These are phyloP conservation scores for Aspergillus egyptiacus DNA, from an alignment of 495 filamentous ascomycete species.

Conservation along the genomic window DNA sequence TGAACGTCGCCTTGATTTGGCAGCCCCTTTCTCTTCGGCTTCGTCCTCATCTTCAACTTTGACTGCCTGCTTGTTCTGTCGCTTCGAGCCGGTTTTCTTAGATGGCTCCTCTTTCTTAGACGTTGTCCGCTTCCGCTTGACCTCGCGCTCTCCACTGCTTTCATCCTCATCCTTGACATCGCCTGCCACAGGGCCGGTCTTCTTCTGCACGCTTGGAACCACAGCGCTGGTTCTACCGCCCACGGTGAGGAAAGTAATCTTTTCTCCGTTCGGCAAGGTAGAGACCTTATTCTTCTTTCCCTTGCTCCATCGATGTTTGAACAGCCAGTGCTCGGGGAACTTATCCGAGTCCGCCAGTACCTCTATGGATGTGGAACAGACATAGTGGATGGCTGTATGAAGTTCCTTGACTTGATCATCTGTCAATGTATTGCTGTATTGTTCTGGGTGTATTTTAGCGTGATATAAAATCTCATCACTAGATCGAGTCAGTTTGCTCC, in stretches of 20 bases:
- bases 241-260: conserved; percentile 76
- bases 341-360: conserved; percentile 71
- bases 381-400: conserved; percentile 65
- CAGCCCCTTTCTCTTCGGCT: not conserved
- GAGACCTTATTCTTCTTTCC: conserved; percentile 67
- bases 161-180: conserved; percentile 26
- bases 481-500: conserved; percentile 13
- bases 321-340: conserved; percentile 88
- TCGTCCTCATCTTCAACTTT: conserved; percentile 22
- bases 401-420: conserved; percentile 65
- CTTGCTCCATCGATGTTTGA: conserved; percentile 86
- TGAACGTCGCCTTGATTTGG: conserved; percentile 32
- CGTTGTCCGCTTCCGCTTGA: conserved; percentile 35
- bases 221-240: conserved; percentile 85
- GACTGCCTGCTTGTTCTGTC: conserved; percentile 17
- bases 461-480: conserved; percentile 88
- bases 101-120: conserved; percentile 26
- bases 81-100: conserved; percentile 21
- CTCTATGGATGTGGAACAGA: conserved; percentile 74
- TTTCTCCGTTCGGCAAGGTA: conserved; percentile 73
- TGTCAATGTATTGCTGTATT: conserved; percentile 77
- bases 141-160: conserved; percentile 18
- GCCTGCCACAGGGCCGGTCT: conserved; percentile 50
- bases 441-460: conserved; percentile 82
- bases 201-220: conserved; percentile 80